Percentiles rank a stretch among this genome's conserved stretches.
Conservation (phyloP, 306 rosid genomes). For the Lupinus albus region DNA sequence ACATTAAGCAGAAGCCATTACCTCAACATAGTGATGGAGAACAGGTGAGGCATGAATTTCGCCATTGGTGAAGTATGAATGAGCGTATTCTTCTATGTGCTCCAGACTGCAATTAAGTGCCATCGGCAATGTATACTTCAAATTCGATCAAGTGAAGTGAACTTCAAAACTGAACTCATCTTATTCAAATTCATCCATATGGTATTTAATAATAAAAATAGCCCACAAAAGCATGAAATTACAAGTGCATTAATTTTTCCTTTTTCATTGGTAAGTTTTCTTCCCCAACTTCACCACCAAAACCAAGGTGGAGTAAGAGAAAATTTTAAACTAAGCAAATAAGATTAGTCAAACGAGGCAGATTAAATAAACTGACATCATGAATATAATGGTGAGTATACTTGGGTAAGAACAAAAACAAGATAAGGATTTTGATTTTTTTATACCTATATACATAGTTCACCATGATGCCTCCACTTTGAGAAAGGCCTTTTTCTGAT, state of each 20-base stretch:
- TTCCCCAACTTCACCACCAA: conserved; percentile 25
- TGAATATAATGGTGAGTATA: conserved; percentile 13
- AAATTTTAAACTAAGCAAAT: conserved; percentile 8
- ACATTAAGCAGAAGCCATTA: conserved; percentile 39
- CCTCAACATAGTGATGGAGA: conserved; percentile 55
- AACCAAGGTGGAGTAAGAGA: conserved; percentile 11
- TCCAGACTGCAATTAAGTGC: conserved; percentile 63
- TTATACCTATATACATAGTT: conserved; percentile 92
- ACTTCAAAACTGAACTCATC: conserved; percentile 20
- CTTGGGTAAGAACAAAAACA: conserved; percentile 16
- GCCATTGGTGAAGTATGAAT: conserved; percentile 77
- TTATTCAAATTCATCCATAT: conserved; percentile 29
- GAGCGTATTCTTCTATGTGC: conserved; percentile 79
- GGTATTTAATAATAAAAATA: conserved; percentile 9
- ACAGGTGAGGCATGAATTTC: conserved; percentile 66
- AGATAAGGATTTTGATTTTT: conserved; percentile 28
- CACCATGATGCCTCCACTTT: conserved; percentile 96
- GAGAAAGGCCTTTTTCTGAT: conserved; percentile 77
- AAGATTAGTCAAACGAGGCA: conserved; percentile 22
- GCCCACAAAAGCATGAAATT: conserved; percentile 25
- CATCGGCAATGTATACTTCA: conserved; percentile 27
- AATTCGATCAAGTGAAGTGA: conserved; percentile 31
- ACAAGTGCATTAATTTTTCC: conserved; percentile 4
- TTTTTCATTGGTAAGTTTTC: conserved; percentile 27
- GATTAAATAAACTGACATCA: conserved; percentile 15